Conservation (phyloP, 805 yeast genomes). For the Metschnikowia cubensis region DNA sequence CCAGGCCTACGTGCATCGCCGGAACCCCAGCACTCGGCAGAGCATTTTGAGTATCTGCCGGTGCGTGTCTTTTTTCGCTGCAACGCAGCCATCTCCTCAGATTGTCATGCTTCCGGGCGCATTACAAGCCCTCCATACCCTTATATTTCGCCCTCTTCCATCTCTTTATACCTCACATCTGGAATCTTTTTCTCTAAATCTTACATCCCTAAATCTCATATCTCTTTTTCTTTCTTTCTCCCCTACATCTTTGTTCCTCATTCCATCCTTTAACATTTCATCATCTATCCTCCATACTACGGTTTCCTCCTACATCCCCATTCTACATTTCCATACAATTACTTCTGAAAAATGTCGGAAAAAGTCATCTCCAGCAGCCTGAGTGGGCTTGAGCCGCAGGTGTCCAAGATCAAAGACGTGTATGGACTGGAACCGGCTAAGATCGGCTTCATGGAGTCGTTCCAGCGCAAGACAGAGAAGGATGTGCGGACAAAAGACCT, state of each 20-base stretch:
- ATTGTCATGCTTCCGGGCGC: background rate
- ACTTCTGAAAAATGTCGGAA: background rate
- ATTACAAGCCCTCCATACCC: background rate
- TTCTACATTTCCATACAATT: no score
- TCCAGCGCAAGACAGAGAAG: constrained; percentile 12
- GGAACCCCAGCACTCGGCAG: background rate
- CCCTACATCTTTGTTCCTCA: background rate
- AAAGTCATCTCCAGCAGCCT: constrained; percentile 3
- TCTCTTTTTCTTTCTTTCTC: background rate
- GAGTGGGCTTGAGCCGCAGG: constrained; percentile 15
- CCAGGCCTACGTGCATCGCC: no score
- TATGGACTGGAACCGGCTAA: constrained; percentile 6
- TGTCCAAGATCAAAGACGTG: constrained; percentile 14
- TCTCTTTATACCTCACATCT: background rate
- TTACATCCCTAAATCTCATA: background rate
- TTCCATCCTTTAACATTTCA: background rate
- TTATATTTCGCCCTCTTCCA: background rate
- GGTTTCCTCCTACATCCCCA: no score
- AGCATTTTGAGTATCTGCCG: background rate
- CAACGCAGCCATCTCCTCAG: background rate
- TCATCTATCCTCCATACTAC: background rate
- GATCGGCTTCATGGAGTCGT: constrained; percentile 15
- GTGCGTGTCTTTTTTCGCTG: background rate
- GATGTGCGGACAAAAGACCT: constrained; percentile 13
- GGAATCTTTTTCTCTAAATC: no score